phyloP scores from a whole-genome alignment of 352 stramenopile species.

The Phytophthora agathidicida region DNA sequence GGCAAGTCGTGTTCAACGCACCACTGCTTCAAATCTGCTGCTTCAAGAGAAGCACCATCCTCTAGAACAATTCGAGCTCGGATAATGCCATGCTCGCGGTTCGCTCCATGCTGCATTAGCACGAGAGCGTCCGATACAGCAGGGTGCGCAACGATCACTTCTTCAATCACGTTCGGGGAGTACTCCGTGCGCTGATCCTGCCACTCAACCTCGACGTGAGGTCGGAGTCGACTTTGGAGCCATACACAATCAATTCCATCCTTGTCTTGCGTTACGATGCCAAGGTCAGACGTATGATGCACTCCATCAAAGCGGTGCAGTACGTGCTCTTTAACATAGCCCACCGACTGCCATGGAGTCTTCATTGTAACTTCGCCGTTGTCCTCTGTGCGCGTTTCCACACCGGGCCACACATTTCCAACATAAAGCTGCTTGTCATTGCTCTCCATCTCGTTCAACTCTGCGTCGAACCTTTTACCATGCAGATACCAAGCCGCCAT shows the following conservation, averaged over 20 bases:
- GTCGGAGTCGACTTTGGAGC: constrained; percentile 70
- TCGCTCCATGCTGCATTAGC: constrained; percentile 39
- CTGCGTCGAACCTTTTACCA: constrained; percentile 45
- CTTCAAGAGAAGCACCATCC: constrained; percentile 20
- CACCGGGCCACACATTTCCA: constrained; percentile 73
- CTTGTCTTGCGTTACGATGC: constrained; percentile 32
- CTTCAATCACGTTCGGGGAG: constrained; percentile 49
- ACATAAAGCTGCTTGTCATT: constrained; percentile 59
- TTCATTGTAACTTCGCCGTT: constrained; percentile 72
- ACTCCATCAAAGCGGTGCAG: constrained; percentile 50
- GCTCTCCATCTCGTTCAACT: constrained; percentile 47
- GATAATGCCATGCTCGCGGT: constrained; percentile 27
- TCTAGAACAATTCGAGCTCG: constrained; percentile 44
- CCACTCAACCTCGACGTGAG: constrained; percentile 38
- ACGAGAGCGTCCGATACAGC: constrained; percentile 61
- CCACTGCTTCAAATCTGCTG: constrained; percentile 45
- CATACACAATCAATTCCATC: constrained; percentile 52
- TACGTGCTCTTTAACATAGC: constrained; percentile 65
- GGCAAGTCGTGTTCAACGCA: constrained; percentile 44
- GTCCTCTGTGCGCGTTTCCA: constrained; percentile 49
- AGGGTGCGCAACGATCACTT: constrained; percentile 39
- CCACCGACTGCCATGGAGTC: constrained; percentile 82
- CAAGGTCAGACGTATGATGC: constrained; percentile 71
- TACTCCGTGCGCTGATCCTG: constrained; percentile 33
- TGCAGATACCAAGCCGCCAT: constrained; percentile 75